These are phyloP conservation scores for Eucommia ulmoides DNA, from an alignment of 257 asterid species.

Conservation along the genomic window DNA sequence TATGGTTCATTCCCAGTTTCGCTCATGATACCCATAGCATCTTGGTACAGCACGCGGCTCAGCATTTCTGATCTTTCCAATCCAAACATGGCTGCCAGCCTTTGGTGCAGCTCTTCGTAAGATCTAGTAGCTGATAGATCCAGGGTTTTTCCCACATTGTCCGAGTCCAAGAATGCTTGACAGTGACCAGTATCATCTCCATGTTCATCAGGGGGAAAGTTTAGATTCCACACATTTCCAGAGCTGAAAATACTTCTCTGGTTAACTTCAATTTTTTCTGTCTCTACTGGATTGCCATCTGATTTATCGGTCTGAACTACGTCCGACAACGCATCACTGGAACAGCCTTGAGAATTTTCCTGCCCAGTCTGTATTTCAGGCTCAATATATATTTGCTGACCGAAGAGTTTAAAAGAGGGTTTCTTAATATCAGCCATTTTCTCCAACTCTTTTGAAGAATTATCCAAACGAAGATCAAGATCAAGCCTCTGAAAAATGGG, in stretches of 20 bases:
- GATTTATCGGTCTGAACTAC: background rate
- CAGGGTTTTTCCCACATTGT: constrained; percentile 65
- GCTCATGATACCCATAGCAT: constrained; percentile 34
- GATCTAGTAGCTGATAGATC: constrained; percentile 57
- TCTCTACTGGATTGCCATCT: background rate
- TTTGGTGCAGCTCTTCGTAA: constrained; percentile 47
- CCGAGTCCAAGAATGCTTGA: constrained; percentile 74
- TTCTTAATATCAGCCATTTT: too few species aligned
- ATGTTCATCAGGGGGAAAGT: background rate
- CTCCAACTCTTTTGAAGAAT: background rate
- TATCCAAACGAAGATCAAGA: background rate
- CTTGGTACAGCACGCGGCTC: constrained; percentile 44
- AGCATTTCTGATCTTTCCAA: constrained; percentile 36
- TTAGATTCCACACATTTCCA: background rate
- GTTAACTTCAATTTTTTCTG: background rate
- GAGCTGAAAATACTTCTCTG: background rate
- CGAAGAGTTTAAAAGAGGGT: background rate
- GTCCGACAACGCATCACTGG: background rate
- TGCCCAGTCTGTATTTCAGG: background rate
- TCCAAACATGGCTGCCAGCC: constrained; percentile 51
- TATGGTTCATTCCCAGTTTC: constrained; percentile 60
- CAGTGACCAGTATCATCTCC: background rate
- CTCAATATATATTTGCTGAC: background rate
- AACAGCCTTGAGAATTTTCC: background rate
- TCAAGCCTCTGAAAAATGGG: background rate